These are phyloP conservation scores for Eutrema heterophyllum DNA, from an alignment of 345 rosid genomes.

Conservation along the genomic window DNA sequence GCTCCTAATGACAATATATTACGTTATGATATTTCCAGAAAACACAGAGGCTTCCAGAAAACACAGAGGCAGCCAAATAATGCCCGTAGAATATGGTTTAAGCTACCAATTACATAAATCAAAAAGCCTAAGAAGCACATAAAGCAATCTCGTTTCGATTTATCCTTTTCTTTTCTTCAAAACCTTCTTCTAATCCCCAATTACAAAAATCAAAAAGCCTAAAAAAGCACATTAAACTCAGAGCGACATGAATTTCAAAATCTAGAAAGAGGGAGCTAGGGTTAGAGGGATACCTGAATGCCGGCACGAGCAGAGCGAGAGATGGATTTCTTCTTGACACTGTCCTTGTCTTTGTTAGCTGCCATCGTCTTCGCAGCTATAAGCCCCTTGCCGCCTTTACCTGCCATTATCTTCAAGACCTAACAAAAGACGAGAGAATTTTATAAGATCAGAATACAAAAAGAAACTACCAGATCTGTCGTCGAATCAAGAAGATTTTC, in stretches of 20 bases:
- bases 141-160: no score
- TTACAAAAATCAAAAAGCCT: neutral
- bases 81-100: no score
- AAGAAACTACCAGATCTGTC: neutral
- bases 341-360: conserved; percentile 72
- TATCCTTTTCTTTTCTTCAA: no score
- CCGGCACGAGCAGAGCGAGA: conserved; percentile 96
- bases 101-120: no score
- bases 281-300: conserved; percentile 51
- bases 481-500: neutral
- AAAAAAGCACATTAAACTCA: neutral
- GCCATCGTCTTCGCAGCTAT: conserved; percentile 74
- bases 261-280: neutral
- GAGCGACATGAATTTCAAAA: neutral
- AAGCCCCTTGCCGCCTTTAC: conserved; percentile 91
- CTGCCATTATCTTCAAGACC: conserved; percentile 54
- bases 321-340: conserved; percentile 68
- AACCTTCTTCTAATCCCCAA: neutral
- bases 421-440: neutral
- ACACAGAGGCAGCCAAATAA: no score
- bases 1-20: no score
- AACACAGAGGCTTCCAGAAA: no score
- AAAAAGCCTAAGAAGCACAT: no score
- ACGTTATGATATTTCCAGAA: no score
- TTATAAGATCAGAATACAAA: neutral